A percentile compares a stretch with the other conserved stretches of the same genome.
Conservation (phyloP, 2,329 filamentous ascomycete species). For the Aspergillus aculeatus region DNA sequence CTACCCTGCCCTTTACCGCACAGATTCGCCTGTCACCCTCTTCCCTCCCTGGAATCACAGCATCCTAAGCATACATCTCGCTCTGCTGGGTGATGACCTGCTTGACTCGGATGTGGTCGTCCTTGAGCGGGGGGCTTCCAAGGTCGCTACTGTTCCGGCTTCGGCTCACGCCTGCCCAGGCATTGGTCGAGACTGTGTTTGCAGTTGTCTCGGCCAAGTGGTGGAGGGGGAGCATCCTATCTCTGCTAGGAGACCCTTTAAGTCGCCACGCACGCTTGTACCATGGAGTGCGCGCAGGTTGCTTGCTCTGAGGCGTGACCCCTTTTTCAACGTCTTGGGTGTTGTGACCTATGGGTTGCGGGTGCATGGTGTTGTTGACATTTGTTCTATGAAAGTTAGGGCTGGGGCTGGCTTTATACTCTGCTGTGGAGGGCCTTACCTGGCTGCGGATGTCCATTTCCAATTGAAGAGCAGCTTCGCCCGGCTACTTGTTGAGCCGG, state of each 20-base stretch:
- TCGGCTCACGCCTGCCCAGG: slow-evolving; percentile 31
- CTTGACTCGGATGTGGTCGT: slow-evolving; percentile 32
- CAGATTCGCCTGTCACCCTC: background rate
- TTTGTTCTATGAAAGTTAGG: slow-evolving; percentile 6
- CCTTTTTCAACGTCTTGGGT: slow-evolving; percentile 27
- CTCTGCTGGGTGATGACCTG: slow-evolving; percentile 36
- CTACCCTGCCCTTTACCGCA: background rate
- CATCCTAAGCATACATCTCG: slow-evolving; percentile 24
- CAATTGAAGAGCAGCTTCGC: slow-evolving; percentile 28
- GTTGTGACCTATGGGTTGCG: background rate
- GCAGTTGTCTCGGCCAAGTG: slow-evolving; percentile 18
- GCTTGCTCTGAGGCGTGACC: background rate
- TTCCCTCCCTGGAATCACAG: background rate
- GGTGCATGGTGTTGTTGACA: slow-evolving; percentile 7
- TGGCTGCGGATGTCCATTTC: slow-evolving; percentile 16
- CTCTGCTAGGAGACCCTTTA: slow-evolving; percentile 10
- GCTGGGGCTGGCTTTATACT: background rate
- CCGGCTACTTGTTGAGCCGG: slow-evolving; percentile 28
- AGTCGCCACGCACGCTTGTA: slow-evolving; percentile 11
- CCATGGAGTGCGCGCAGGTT: slow-evolving; percentile 11
- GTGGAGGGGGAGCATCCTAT: slow-evolving; percentile 14
- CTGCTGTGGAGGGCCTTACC: slow-evolving; percentile 12
- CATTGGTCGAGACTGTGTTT: slow-evolving; percentile 31
- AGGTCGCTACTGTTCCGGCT: slow-evolving; percentile 27
- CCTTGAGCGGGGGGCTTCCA: slow-evolving; percentile 7